Percentiles rank a stretch among this genome's conserved stretches.
Evolutionary conservation across 2,329 filamentous ascomycete genomes (phyloP).

Genomic region (Diaporthe longicolla): DNA sequence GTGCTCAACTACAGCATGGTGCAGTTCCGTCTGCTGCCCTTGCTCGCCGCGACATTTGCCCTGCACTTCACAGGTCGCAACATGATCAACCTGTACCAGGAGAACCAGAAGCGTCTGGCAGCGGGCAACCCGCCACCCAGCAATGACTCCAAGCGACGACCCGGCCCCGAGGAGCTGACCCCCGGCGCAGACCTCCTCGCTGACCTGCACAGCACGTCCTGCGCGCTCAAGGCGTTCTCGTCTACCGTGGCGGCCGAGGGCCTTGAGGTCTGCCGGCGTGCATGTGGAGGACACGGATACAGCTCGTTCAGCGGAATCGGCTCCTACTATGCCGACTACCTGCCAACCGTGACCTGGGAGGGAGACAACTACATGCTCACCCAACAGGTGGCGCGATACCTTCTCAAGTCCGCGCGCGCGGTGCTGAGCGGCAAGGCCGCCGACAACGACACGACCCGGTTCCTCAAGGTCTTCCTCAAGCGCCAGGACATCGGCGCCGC

Average conservation of each 20-base stretch:
- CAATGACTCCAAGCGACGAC: slow-evolving; percentile 62
- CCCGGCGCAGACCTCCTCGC: slow-evolving; percentile 78
- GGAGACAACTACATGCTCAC: slow-evolving; percentile 88
- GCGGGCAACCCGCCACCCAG: slow-evolving; percentile 49
- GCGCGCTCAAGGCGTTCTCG: slow-evolving; percentile 80
- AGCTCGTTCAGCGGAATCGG: slow-evolving; percentile 83
- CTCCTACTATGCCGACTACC: slow-evolving; percentile 80
- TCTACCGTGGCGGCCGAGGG: slow-evolving; percentile 82
- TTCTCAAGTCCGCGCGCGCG: slow-evolving; percentile 80
- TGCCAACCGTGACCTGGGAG: slow-evolving; percentile 80
- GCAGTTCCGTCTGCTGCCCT: slow-evolving; percentile 78
- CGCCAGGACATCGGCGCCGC: slow-evolving; percentile 79
- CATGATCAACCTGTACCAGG: slow-evolving; percentile 81
- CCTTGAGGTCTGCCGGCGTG: slow-evolving; percentile 80
- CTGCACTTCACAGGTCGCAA: slow-evolving; percentile 83
- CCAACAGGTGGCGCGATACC: slow-evolving; percentile 82
- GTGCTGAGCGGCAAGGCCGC: slow-evolving; percentile 74
- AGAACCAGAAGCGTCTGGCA: slow-evolving; percentile 78
- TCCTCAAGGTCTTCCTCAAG: slow-evolving; percentile 74
- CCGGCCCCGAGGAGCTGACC: slow-evolving; percentile 77
- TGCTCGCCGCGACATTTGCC: slow-evolving; percentile 82
- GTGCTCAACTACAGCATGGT: slow-evolving; percentile 88
- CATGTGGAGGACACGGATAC: slow-evolving; percentile 85
- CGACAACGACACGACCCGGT: slow-evolving; percentile 76
- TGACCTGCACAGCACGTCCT: slow-evolving; percentile 83